Evolutionary conservation across 306 rosid genomes (phyloP), one percentile per base, ranked within the genome.

Genomic region (Cyamopsis tetragonoloba): DNA sequence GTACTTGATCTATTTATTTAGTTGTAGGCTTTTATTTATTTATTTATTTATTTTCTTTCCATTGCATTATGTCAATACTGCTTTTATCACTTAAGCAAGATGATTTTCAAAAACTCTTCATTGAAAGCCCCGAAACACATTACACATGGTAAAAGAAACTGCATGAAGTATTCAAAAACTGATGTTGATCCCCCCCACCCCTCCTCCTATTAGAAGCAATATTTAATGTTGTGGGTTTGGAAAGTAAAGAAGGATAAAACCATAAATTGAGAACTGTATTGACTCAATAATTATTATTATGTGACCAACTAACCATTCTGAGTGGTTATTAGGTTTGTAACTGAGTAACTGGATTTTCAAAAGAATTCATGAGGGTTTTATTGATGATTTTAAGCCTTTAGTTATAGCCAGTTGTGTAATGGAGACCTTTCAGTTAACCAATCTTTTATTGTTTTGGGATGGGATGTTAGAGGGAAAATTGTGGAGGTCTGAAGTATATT

Each of bases 81-180:
- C 46, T 72, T 51, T 31, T 31, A 15, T 58, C 54, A 24, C 54
- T 47, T 48, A 66, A 22, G 51, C 59, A 11, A 57, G 64, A 31
- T 47, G 14, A 15, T 43, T 71, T 71, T 58, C 22, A 30, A 20
- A 20, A 27, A 5, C 35, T 39, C 3, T 68, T 63, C 48, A 10
- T 22, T 30, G 42, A 39, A 4, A 50, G 34, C 31, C 7, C 32
- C 43, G 42, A 50, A 55, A 31, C 38, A 44, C 70, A 2, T 51
- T 30, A 20, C 9, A 15, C 37, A 44, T 70, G 55, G 39, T 55
- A 38, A 47, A 32, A 58, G 41, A 62, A 35, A 34, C 37, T 75
- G 18, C 14, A 30, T 46, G 44, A 20, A 19, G 73, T 23, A 49
- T 24, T 47, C 34, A 20, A 47, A 69, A 63, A 24, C 44, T 37